Conservation (phyloP, 169 alveolate genomes). For the Eimeria sp. region DNA sequence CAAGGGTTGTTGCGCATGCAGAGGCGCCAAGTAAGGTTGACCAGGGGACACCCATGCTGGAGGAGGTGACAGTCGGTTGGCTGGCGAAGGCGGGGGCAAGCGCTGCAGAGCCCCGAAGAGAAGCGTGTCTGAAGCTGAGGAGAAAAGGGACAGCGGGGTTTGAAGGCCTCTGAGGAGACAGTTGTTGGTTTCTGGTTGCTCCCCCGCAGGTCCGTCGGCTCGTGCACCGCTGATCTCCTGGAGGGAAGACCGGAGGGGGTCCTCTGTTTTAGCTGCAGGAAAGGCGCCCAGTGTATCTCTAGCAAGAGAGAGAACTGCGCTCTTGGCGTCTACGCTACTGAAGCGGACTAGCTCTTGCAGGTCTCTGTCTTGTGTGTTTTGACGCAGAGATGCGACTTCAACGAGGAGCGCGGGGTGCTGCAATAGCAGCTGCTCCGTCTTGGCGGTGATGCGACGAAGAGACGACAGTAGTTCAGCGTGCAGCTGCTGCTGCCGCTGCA, state of each 20-base stretch:
- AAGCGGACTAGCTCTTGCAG: background rate
- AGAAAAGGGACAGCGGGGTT: conserved; percentile 34
- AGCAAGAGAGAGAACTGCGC: background rate
- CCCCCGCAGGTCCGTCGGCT: conserved; percentile 1
- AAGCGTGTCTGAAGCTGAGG: background rate
- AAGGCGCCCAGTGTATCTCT: background rate
- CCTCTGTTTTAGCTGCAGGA: background rate
- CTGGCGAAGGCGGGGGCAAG: too few species aligned
- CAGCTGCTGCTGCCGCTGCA: conserved; percentile 43
- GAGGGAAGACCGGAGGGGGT: background rate
- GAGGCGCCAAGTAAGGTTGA: too few species aligned
- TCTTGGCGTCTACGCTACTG: background rate
- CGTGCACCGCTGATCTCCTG: background rate
- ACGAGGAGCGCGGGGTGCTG: conserved; percentile 32
- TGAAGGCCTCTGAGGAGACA: conserved; percentile 6
- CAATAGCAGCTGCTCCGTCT: conserved; percentile 7
- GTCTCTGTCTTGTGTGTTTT: conserved; percentile 18
- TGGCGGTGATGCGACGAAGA: background rate
- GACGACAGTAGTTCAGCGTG: background rate
- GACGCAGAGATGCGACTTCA: conserved; percentile 36
- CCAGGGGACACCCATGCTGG: too few species aligned
- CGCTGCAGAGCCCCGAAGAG: background rate
- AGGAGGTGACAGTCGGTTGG: too few species aligned
- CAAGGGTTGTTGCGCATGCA: too few species aligned
- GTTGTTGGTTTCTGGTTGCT: background rate